phyloP scores from a whole-genome alignment of 139 green algal genomes.

The Dunaliella primolecta region DNA sequence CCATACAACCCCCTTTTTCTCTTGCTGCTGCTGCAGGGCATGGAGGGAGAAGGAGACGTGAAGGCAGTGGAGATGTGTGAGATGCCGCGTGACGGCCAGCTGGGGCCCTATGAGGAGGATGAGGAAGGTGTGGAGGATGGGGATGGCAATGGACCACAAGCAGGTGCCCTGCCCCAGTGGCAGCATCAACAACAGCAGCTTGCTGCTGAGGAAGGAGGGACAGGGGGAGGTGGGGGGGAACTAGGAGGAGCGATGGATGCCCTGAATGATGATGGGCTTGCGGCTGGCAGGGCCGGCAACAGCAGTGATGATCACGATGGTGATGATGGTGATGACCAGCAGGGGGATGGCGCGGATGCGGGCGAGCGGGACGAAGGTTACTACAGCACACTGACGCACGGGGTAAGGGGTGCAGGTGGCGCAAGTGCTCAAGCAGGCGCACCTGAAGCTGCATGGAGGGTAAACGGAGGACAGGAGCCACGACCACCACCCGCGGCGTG shows the following conservation, averaged over 20 bases:
- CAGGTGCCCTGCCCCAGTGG: not conserved
- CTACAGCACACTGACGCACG: not conserved
- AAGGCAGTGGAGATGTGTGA: conserved; percentile 13
- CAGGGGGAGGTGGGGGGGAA: not conserved
- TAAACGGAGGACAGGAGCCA: too few species aligned
- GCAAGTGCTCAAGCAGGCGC: too few species aligned
- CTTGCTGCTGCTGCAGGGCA: not conserved
- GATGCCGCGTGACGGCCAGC: conserved; percentile 22
- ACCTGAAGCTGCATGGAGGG: too few species aligned
- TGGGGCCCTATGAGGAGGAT: conserved; percentile 17
- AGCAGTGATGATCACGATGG: not conserved
- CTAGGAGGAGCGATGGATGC: not conserved
- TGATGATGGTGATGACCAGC: not conserved
- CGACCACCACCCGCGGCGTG: too few species aligned
- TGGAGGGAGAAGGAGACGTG: not conserved
- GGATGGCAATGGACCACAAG: not conserved
- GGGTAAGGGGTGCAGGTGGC: not conserved
- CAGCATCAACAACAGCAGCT: not conserved
- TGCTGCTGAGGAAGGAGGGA: too few species aligned
- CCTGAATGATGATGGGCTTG: not conserved
- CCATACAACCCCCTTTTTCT: not conserved
- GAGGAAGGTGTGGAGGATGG: conserved; percentile 20
- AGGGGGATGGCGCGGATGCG: not conserved
- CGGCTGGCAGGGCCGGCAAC: not conserved
- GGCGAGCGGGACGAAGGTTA: not conserved